These are phyloP conservation scores for Brassica juncea DNA, from an alignment of 345 rosid genomes.

Conservation along the genomic window DNA sequence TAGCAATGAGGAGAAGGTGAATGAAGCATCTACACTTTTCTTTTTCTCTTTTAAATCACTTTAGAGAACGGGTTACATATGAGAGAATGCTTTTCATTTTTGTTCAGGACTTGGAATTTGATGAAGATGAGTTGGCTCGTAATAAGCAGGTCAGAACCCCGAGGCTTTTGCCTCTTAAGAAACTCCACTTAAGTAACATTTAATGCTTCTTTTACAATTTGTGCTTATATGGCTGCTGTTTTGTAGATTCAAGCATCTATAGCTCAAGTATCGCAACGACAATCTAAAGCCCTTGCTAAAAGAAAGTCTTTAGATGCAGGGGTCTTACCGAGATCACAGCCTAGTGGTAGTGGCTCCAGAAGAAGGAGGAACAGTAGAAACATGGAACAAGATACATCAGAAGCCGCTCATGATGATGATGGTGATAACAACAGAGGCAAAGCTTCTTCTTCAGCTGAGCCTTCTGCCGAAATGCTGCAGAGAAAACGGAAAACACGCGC, in stretches of 20 bases:
- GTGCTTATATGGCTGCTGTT: constrained; percentile 22
- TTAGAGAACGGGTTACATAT: constrained; percentile 8
- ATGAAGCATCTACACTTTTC: constrained; percentile 34
- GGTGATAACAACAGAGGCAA: constrained; percentile 54
- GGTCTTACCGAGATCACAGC: constrained; percentile 52
- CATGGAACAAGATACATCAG: constrained; percentile 60
- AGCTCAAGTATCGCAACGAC: constrained; percentile 76
- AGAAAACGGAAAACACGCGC: constrained; percentile 58
- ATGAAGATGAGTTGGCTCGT: constrained; percentile 80
- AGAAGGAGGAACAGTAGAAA: constrained; percentile 60
- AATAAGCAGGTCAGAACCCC: constrained; percentile 71
- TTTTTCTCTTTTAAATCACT: neutral
- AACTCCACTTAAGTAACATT: neutral
- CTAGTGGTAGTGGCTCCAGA: constrained; percentile 53
- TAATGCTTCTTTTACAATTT: neutral
- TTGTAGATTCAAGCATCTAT: constrained; percentile 90
- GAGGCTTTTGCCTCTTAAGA: neutral
- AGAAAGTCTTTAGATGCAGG: constrained; percentile 54
- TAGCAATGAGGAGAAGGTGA: constrained; percentile 79
- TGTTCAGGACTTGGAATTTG: constrained; percentile 77
- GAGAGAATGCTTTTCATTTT: constrained; percentile 26
- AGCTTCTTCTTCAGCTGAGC: constrained; percentile 84
- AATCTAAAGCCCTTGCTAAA: constrained; percentile 75
- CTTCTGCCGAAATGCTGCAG: constrained; percentile 48
- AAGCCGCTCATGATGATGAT: constrained; percentile 60